Evolutionary conservation across 371 early-diverging fungal species (phyloP), one percentile per base, ranked within the genome.

Genomic region (Chytridium lagenaria): DNA sequence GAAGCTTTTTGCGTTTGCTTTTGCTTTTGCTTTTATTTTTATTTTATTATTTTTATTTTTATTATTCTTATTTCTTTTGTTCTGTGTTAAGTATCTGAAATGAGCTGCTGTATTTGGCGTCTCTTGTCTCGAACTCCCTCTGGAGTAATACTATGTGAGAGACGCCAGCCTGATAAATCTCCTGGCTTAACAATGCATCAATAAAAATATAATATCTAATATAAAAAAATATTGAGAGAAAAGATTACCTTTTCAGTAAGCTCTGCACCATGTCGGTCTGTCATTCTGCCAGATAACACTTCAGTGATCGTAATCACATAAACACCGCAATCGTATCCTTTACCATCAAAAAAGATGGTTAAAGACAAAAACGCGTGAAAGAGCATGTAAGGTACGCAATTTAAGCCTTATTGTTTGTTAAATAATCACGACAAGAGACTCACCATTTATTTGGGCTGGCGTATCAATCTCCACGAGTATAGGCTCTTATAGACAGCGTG

Each of bases 321-420:
- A 19, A 74, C 68, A 22, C 79, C 79, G 50, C 79, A 78, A 44
- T 78, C 79, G 52, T 76, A 78, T 2, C 78, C 78, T n/a, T n/a
- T 72, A 23, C 28, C 28, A 23, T 49, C 22, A 10, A 49, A 49
- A 49, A 49, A 49, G 22, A 49, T 10, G 49, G 49, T 49, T 49
- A 49, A 22, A 15, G 49, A 10, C 49, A 49, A 49, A 10, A 15
- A 49, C 10, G 49, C 49, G 10, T 49, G 10, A 22, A 49, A 49
- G 15, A 36, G 50, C 15, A 2, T 23, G 12, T 70, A n/a, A n/a
- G n/a, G n/a, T n/a, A n/a, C n/a, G n/a, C n/a, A n/a, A n/a, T n/a
- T n/a, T n/a, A n/a, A n/a, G n/a, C n/a, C n/a, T n/a, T n/a, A n/a
- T n/a, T n/a, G n/a, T n/a, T n/a, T 33, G 39, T 38, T 5, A 26